A percentile compares a stretch with the other conserved stretches of the same genome.
Evolutionary conservation across 768 basidiomycete genomes (phyloP).

Genomic region (Pleurotus pulmonarius): DNA sequence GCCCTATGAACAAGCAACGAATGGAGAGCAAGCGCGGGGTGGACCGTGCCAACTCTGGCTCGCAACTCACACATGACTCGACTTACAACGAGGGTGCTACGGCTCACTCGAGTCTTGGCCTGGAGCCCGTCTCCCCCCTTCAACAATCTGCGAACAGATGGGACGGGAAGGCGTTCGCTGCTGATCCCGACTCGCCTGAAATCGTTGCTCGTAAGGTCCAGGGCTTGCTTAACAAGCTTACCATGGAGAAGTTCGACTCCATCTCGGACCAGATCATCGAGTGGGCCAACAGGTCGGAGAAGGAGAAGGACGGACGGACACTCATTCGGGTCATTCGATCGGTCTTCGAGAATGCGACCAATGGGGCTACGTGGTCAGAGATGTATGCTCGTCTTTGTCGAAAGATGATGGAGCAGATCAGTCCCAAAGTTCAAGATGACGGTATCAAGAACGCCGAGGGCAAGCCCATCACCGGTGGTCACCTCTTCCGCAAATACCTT

Average conservation of each 20-base stretch:
- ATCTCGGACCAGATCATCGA: conserved; percentile 93
- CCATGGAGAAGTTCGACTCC: conserved; percentile 94
- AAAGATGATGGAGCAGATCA: conserved; percentile 95
- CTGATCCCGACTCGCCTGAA: conserved; percentile 72
- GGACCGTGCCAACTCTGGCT: conserved; percentile 49
- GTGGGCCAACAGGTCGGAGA: conserved; percentile 92
- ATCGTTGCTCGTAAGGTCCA: conserved; percentile 93
- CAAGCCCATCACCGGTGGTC: conserved; percentile 88
- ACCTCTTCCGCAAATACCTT: conserved; percentile 95
- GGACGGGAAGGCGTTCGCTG: conserved; percentile 51
- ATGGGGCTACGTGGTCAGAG: conserved; percentile 93
- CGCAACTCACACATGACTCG: conserved; percentile 34
- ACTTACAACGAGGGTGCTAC: conserved; percentile 26
- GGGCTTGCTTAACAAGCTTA: conserved; percentile 88
- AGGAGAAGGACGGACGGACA: conserved; percentile 90
- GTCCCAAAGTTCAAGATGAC: conserved; percentile 83
- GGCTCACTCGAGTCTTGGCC: conserved; percentile 19
- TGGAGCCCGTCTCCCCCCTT: conserved; percentile 77
- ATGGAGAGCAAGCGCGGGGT: conserved; percentile 83
- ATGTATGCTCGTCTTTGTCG: conserved; percentile 96
- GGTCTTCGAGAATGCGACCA: conserved; percentile 96
- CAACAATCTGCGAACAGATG: conserved; percentile 81
- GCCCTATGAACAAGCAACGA: conserved; percentile 45
- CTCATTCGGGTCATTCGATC: conserved; percentile 95
- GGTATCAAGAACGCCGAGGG: conserved; percentile 78